Evolutionary conservation across 805 yeast genomes (phyloP).

Genomic region (Metschnikowia koreensis): DNA sequence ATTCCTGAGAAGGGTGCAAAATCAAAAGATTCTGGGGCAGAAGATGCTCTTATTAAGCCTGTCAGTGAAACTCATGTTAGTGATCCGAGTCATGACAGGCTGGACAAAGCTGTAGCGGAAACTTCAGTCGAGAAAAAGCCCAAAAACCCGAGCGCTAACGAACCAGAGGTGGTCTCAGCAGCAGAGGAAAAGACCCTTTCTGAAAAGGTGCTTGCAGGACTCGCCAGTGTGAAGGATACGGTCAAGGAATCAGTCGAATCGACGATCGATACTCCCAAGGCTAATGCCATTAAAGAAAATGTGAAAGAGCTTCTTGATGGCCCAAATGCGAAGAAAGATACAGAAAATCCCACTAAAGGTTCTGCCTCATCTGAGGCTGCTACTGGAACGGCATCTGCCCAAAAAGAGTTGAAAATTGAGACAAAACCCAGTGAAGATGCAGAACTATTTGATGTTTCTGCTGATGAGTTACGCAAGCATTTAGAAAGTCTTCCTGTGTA

Average conservation of each 20-base stretch:
- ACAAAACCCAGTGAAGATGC: conserved; percentile 6
- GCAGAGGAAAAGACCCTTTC: neutral
- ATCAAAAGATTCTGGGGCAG: conserved; percentile 7
- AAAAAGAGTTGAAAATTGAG: neutral
- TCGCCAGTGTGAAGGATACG: neutral
- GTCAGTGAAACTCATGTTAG: conserved; percentile 7
- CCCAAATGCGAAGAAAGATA: neutral
- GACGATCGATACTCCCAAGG: neutral
- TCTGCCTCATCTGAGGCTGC: neutral
- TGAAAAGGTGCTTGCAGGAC: neutral
- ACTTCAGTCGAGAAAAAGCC: neutral
- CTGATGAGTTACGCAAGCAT: conserved; percentile 44
- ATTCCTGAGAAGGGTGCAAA: conserved; percentile 14
- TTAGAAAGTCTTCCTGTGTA: conserved; percentile 60
- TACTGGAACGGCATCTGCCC: neutral
- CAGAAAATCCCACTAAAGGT: neutral
- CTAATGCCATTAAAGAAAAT: neutral
- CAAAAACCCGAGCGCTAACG: neutral
- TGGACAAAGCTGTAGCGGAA: neutral
- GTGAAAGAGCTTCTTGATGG: neutral
- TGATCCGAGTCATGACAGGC: neutral
- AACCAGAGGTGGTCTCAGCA: neutral
- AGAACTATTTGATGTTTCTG: conserved; percentile 35
- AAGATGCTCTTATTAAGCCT: conserved; percentile 5
- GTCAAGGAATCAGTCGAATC: neutral